Conservation (phyloP, 1,139 yeast genomes). For the Geotrichum macrosporum region DNA sequence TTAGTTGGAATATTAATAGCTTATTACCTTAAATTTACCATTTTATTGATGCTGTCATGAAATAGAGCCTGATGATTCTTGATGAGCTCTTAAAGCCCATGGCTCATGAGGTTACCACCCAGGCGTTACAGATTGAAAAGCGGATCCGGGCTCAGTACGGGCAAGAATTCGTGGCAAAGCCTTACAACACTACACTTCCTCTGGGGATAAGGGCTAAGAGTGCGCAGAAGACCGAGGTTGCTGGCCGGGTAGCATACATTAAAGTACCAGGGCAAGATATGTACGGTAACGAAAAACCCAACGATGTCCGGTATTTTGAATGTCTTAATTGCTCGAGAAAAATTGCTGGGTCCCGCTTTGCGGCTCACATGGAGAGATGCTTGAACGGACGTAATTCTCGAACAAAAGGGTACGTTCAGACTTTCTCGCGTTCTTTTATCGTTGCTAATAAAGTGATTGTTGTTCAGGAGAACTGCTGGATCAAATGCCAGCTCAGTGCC, state of each 20-base stretch:
- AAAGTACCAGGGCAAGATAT: constrained; percentile 45
- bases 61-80: constrained; percentile 36
- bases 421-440: background rate
- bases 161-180: constrained; percentile 28
- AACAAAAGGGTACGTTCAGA: constrained; percentile 23
- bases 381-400: constrained; percentile 49
- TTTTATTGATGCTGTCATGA: background rate
- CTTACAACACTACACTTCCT: constrained; percentile 16
- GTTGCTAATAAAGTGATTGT: background rate
- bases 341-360: constrained; percentile 87
- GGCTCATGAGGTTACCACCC: constrained; percentile 43
- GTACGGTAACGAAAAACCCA: constrained; percentile 47
- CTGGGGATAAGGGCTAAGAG: constrained; percentile 23
- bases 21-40: background rate
- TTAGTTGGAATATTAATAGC: constrained; percentile 2
- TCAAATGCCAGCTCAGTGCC: constrained; percentile 14
- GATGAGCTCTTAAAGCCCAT: constrained; percentile 42
- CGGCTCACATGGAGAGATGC: constrained; percentile 88
- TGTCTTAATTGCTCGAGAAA: constrained; percentile 81
- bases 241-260: constrained; percentile 32
- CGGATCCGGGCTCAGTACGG: constrained; percentile 34
- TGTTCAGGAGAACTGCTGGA: constrained; percentile 2
- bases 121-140: constrained; percentile 43
- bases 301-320: constrained; percentile 54
- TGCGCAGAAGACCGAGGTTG: constrained; percentile 27